phyloP scores from a whole-genome alignment of 2,329 filamentous ascomycete species.

The Botryotinia convoluta region DNA sequence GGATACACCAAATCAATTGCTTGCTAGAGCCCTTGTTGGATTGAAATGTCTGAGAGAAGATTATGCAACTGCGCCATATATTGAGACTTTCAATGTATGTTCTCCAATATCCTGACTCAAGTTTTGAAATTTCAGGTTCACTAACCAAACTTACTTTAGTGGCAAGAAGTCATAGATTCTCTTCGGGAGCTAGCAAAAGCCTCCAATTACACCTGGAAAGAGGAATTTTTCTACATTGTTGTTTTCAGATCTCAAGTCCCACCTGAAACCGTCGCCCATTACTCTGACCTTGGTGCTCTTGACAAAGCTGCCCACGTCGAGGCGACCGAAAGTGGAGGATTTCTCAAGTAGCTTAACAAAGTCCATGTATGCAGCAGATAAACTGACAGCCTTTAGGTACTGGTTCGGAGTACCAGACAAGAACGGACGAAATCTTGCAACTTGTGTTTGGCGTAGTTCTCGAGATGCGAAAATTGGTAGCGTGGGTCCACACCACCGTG shows the following conservation, averaged over 20 bases:
- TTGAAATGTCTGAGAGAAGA: constrained; percentile 62
- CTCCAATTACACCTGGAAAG: constrained; percentile 55
- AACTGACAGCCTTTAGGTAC: constrained; percentile 52
- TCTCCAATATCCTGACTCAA: background rate
- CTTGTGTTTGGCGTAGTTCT: constrained; percentile 64
- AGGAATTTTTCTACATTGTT: constrained; percentile 75
- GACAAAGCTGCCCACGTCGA: constrained; percentile 80
- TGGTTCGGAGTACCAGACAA: constrained; percentile 79
- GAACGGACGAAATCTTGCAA: constrained; percentile 75
- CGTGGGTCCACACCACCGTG: constrained; percentile 56
- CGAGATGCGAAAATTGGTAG: constrained; percentile 60
- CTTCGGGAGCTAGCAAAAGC: constrained; percentile 52
- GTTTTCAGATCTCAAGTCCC: constrained; percentile 76
- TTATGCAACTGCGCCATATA: constrained; percentile 75
- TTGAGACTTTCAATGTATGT: constrained; percentile 64
- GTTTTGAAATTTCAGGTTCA: background rate
- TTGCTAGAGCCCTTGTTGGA: constrained; percentile 67
- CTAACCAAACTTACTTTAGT: constrained; percentile 39
- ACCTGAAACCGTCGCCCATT: constrained; percentile 55
- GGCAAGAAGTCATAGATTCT: constrained; percentile 58
- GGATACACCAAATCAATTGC: constrained; percentile 61
- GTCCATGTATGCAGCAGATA: background rate
- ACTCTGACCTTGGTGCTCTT: constrained; percentile 65
- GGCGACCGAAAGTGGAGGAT: constrained; percentile 73
- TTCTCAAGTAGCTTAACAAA: constrained; percentile 62